phyloP scores from a whole-genome alignment of 345 rosid species.

The Lepidium didymum region DNA sequence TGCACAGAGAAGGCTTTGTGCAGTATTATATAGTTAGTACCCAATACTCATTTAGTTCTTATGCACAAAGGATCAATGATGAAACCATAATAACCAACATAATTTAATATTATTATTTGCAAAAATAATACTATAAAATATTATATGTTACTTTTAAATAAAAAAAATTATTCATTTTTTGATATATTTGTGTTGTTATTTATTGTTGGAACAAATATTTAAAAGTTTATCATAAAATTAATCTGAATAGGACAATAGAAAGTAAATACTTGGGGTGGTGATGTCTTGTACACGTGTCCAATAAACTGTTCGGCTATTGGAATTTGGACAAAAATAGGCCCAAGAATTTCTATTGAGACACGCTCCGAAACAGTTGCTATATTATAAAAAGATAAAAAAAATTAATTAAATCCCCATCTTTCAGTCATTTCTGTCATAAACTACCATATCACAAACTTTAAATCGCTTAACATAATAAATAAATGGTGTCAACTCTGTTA shows the following conservation, averaged over 20 bases:
- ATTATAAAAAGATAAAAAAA: no score
- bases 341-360: constrained; percentile 27
- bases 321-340: constrained; percentile 23
- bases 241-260: not conserved
- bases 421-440: no score
- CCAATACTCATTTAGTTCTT: constrained; percentile 38
- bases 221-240: not conserved
- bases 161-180: not conserved
- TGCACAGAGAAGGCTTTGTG: constrained; percentile 37
- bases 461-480: no score
- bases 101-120: not conserved
- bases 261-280: not conserved
- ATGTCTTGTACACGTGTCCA: constrained; percentile 21
- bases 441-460: no score
- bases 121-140: not conserved
- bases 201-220: not conserved
- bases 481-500: no score
- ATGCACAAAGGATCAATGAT: constrained; percentile 27
- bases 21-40: constrained; percentile 30
- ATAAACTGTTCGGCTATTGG: not conserved
- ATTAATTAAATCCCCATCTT: no score
- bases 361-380: constrained; percentile 25
- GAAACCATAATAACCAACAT: constrained; percentile 15
- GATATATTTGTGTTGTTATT: not conserved
- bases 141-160: not conserved